Conservation (phyloP, 148 eudicot genomes). For the Arbutus unedo region DNA sequence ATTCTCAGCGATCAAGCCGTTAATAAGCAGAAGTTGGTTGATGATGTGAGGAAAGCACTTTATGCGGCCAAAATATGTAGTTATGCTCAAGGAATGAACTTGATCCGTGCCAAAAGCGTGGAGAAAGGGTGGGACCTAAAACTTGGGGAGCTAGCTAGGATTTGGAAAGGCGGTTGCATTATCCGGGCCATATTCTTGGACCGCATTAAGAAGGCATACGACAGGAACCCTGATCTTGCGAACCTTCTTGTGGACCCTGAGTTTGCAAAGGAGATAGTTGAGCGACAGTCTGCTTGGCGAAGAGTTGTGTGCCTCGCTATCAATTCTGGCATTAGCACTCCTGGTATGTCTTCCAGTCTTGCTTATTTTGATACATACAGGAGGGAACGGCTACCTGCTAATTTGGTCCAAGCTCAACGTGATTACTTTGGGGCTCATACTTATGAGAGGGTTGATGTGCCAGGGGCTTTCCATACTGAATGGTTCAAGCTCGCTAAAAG, state of each 20-base stretch:
- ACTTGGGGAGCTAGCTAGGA: constrained; percentile 85
- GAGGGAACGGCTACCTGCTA: constrained; percentile 78
- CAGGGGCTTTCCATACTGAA: constrained; percentile 81
- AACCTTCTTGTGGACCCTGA: constrained; percentile 82
- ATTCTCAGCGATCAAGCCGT: constrained; percentile 53
- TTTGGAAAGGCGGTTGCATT: constrained; percentile 95
- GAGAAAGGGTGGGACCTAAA: constrained; percentile 80
- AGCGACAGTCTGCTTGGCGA: constrained; percentile 81
- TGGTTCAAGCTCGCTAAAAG: constrained; percentile 86
- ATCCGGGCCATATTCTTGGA: constrained; percentile 90
- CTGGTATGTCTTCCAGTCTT: constrained; percentile 95
- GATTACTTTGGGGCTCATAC: constrained; percentile 95
- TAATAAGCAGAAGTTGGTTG: constrained; percentile 64
- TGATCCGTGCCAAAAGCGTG: constrained; percentile 77
- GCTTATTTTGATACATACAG: constrained; percentile 92
- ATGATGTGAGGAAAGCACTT: constrained; percentile 79
- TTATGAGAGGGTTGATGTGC: constrained; percentile 76
- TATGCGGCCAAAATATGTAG: constrained; percentile 85
- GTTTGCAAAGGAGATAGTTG: constrained; percentile 78
- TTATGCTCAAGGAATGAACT: constrained; percentile 91
- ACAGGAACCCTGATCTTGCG: constrained; percentile 68
- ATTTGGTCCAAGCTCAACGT: constrained; percentile 91
- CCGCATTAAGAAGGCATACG: constrained; percentile 85
- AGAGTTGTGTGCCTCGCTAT: constrained; percentile 77
- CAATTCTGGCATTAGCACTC: constrained; percentile 78